Conservation (phyloP, 352 stramenopile genomes). For the Phytophthora brassicae region DNA sequence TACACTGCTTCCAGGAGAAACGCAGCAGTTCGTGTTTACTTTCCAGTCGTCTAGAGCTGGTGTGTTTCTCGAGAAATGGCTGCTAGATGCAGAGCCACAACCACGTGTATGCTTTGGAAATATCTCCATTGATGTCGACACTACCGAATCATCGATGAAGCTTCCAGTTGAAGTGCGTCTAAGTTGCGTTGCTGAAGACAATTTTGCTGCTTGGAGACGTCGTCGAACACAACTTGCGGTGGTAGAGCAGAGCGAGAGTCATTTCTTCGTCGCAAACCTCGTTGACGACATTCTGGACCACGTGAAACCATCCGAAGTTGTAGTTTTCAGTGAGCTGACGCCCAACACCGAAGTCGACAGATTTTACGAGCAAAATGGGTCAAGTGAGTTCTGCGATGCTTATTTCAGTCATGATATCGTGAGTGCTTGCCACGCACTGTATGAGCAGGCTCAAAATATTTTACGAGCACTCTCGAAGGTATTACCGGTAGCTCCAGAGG, state of each 20-base stretch:
- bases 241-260: slow-evolving; percentile 28
- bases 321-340: slow-evolving; percentile 32
- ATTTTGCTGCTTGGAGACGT: slow-evolving; percentile 43
- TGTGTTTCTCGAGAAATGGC: slow-evolving; percentile 71
- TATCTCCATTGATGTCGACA: neutral
- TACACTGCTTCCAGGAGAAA: slow-evolving; percentile 56
- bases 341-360: slow-evolving; percentile 25
- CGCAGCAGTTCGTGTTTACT: slow-evolving; percentile 55
- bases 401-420: slow-evolving; percentile 41
- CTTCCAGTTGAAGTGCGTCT: slow-evolving; percentile 42
- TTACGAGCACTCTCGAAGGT: slow-evolving; percentile 6
- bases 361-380: slow-evolving; percentile 35
- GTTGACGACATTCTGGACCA: slow-evolving; percentile 52
- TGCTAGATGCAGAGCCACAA: slow-evolving; percentile 58
- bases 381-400: slow-evolving; percentile 34
- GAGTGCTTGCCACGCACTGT: slow-evolving; percentile 24
- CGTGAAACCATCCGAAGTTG: slow-evolving; percentile 32
- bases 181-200: slow-evolving; percentile 63
- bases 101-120: slow-evolving; percentile 19
- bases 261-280: slow-evolving; percentile 57
- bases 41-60: slow-evolving; percentile 53
- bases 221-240: slow-evolving; percentile 14
- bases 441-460: slow-evolving; percentile 27
- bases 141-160: neutral
- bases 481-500: neutral